Conservation (phyloP, 768 basidiomycete genomes). For the Leccinum longicurvipes region DNA sequence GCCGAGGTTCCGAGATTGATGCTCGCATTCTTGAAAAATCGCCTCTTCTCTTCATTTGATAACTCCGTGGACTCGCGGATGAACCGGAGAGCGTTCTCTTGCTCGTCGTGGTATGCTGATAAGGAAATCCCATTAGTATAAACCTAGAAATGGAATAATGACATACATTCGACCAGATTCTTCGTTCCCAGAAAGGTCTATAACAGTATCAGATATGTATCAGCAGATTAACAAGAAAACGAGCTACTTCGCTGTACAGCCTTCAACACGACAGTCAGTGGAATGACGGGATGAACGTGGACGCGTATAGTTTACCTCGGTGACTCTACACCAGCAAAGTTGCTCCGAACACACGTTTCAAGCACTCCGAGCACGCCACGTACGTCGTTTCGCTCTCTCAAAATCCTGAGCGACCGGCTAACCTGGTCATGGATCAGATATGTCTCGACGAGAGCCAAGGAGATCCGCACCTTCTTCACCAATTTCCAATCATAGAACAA, state of each 20-base stretch:
- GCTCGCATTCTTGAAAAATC: conserved; percentile 87
- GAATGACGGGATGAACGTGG: background rate
- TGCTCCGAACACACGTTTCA: conserved; percentile 85
- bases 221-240: background rate
- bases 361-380: conserved; percentile 86
- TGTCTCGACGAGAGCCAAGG: background rate
- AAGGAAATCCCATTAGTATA: background rate
- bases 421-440: conserved; percentile 44
- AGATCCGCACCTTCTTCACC: conserved; percentile 59
- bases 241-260: conserved; percentile 78
- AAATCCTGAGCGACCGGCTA: conserved; percentile 61
- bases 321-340: conserved; percentile 93
- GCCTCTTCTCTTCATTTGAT: conserved; percentile 82
- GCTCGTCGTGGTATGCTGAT: conserved; percentile 78
- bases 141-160: background rate
- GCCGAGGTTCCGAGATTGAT: conserved; percentile 91
- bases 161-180: conserved; percentile 76
- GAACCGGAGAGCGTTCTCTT: conserved; percentile 70
- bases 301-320: conserved; percentile 45
- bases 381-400: conserved; percentile 76
- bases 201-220: conserved; percentile 12
- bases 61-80: conserved; percentile 73
- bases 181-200: conserved; percentile 94
- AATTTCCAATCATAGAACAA: conserved; percentile 90
- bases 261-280: conserved; percentile 36